Conservation (phyloP, 1,284 basidiomycete genomes). For the Mrakiaceae sp. region DNA sequence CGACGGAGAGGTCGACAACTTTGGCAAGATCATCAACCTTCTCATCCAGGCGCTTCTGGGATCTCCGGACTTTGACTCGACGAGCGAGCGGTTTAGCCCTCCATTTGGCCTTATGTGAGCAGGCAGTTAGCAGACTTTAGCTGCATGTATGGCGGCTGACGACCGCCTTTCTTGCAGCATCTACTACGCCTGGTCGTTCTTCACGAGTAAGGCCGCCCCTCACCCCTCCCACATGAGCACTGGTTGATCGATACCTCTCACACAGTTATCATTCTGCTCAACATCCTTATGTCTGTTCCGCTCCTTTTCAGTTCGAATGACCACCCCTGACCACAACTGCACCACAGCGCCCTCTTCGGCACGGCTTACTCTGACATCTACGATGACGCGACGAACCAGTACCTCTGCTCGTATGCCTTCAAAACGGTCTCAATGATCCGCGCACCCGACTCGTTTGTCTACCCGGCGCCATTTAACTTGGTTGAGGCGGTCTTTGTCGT, state of each 20-base stretch:
- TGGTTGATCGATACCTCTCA: neutral
- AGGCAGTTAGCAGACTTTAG: too few relatives aligned
- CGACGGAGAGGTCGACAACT: slow-evolving; percentile 59
- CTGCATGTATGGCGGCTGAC: neutral
- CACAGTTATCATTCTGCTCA: slow-evolving; percentile 77
- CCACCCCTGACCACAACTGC: too few relatives aligned
- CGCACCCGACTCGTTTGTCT: slow-evolving; percentile 55
- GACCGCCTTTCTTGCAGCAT: slow-evolving; percentile 36
- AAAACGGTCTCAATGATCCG: slow-evolving; percentile 67
- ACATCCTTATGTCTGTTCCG: slow-evolving; percentile 91
- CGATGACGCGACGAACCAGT: slow-evolving; percentile 38
- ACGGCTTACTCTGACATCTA: slow-evolving; percentile 64
- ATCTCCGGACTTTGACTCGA: slow-evolving; percentile 66
- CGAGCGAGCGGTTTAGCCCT: slow-evolving; percentile 39
- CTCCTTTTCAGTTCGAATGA: neutral
- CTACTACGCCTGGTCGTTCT: slow-evolving; percentile 57
- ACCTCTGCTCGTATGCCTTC: slow-evolving; percentile 48
- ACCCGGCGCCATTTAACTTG: slow-evolving; percentile 56
- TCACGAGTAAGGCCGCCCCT: slow-evolving; percentile 41
- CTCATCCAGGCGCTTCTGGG: slow-evolving; percentile 48
- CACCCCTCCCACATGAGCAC: slow-evolving; percentile 23
- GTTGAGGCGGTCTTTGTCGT: slow-evolving; percentile 68
- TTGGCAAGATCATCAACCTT: slow-evolving; percentile 50
- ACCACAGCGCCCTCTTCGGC: neutral
- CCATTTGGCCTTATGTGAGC: slow-evolving; percentile 19